Percentiles rank a stretch among this genome's conserved stretches.
Conservation (phyloP, 768 basidiomycete genomes). For the Kondoa malvinella region DNA sequence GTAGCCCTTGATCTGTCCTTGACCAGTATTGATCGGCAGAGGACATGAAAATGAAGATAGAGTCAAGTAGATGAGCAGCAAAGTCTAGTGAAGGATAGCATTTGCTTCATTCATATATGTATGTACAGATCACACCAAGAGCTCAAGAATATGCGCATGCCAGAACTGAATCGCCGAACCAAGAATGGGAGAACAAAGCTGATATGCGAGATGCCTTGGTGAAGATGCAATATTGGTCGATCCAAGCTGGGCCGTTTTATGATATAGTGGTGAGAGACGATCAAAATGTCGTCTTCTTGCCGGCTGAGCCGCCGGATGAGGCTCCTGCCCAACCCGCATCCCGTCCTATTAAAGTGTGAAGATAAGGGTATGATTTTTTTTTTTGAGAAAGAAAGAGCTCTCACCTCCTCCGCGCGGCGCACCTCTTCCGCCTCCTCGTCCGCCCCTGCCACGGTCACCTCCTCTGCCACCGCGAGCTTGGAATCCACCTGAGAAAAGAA, state of each 20-base stretch:
- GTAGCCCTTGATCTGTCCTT: no score
- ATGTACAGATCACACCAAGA: no score
- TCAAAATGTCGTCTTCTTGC: constrained; percentile 34
- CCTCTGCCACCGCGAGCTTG: constrained; percentile 32
- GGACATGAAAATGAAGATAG: no score
- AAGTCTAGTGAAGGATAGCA: no score
- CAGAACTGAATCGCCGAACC: no score
- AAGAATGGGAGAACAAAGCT: no score
- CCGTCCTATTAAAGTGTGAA: constrained; percentile 24
- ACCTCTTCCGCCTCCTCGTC: constrained; percentile 27
- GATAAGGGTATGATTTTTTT: not conserved
- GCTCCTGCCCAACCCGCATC: constrained; percentile 27
- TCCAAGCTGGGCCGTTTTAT: not conserved
- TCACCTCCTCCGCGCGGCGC: constrained; percentile 23
- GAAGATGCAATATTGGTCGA: not conserved
- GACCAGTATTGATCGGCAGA: no score
- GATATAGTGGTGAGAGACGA: not conserved
- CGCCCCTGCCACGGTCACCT: constrained; percentile 30
- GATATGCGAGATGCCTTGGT: no score
- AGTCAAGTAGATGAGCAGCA: no score
- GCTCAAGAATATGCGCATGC: no score
- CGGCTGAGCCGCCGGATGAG: constrained; percentile 30
- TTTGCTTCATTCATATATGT: no score
- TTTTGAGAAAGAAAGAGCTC: constrained; percentile 2
- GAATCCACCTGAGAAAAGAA: constrained; percentile 9